Conservation (phyloP, 208 protist genomes). For the Acanthamoeba rhysodes region DNA sequence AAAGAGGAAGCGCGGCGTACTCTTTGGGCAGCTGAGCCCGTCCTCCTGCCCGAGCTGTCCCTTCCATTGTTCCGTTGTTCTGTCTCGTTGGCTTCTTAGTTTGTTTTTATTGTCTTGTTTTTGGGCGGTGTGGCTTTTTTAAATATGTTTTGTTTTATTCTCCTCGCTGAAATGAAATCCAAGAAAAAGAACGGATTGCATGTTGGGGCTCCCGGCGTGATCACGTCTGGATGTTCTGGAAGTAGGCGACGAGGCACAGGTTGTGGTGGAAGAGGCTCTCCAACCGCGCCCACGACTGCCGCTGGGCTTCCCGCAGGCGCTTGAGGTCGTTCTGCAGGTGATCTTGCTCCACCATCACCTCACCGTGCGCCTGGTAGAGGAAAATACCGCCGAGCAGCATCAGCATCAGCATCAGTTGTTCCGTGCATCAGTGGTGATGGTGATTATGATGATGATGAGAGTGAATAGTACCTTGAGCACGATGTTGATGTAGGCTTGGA, state of each 20-base stretch:
- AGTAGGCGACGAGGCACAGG: slow-evolving; percentile 52
- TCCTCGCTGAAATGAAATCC: too few species aligned
- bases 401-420: too few species aligned
- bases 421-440: too few species aligned
- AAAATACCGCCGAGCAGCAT: too few species aligned
- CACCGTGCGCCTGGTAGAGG: slow-evolving; percentile 54
- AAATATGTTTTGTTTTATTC: too few species aligned
- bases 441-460: background rate
- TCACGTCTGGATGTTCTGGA: slow-evolving; percentile 59
- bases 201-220: background rate
- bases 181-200: background rate
- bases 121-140: too few species aligned
- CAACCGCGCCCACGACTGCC: slow-evolving; percentile 72
- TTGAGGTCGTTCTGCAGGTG: slow-evolving; percentile 24
- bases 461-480: slow-evolving; percentile 71
- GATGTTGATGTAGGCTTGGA: slow-evolving; percentile 80
- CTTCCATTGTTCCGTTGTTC: too few species aligned
- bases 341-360: slow-evolving; percentile 67
- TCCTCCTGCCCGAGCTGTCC: too few species aligned
- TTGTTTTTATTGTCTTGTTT: too few species aligned
- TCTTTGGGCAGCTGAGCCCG: background rate
- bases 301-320: slow-evolving; percentile 41
- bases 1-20: too few species aligned
- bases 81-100: too few species aligned
- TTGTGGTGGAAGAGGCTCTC: slow-evolving; percentile 74